Evolutionary conservation across 2,329 filamentous ascomycete genomes (phyloP).

Genomic region (Fusarium begoniae): DNA sequence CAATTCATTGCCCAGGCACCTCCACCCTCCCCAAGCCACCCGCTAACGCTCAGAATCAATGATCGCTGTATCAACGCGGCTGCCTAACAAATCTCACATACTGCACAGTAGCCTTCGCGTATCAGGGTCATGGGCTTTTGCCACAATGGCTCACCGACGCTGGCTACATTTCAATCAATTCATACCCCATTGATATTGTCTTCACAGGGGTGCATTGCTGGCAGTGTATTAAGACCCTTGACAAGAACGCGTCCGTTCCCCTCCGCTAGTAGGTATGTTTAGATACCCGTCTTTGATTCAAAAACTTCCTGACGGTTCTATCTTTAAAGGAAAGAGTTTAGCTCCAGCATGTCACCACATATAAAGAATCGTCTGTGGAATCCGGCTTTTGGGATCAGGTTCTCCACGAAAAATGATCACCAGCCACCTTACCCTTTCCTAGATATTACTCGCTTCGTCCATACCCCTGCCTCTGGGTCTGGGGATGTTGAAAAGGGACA

Average conservation of each 20-base stretch:
- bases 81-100: slow-evolving; percentile 42
- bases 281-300: neutral
- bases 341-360: slow-evolving; percentile 31
- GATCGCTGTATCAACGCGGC: slow-evolving; percentile 41
- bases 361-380: slow-evolving; percentile 42
- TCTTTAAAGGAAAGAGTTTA: slow-evolving; percentile 10
- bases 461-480: slow-evolving; percentile 14
- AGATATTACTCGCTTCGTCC: slow-evolving; percentile 41
- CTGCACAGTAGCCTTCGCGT: slow-evolving; percentile 11
- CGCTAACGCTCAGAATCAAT: slow-evolving; percentile 22
- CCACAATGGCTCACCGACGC: slow-evolving; percentile 36
- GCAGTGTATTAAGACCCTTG: slow-evolving; percentile 43
- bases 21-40: slow-evolving; percentile 14
- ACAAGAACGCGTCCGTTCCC: slow-evolving; percentile 23
- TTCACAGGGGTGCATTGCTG: slow-evolving; percentile 33
- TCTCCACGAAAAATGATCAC: slow-evolving; percentile 36
- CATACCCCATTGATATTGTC: slow-evolving; percentile 32
- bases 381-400: slow-evolving; percentile 44
- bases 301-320: slow-evolving; percentile 15
- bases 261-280: slow-evolving; percentile 31
- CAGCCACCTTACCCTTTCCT: slow-evolving; percentile 40
- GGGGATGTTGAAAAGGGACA: neutral
- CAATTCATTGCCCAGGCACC: neutral
- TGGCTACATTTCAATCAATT: slow-evolving; percentile 28
- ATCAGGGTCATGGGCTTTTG: slow-evolving; percentile 37